A percentile compares a stretch with the other conserved stretches of the same genome.
Conservation (phyloP, 176 grass and related monocot genomes). For the Chrysopogon serrulatus region DNA sequence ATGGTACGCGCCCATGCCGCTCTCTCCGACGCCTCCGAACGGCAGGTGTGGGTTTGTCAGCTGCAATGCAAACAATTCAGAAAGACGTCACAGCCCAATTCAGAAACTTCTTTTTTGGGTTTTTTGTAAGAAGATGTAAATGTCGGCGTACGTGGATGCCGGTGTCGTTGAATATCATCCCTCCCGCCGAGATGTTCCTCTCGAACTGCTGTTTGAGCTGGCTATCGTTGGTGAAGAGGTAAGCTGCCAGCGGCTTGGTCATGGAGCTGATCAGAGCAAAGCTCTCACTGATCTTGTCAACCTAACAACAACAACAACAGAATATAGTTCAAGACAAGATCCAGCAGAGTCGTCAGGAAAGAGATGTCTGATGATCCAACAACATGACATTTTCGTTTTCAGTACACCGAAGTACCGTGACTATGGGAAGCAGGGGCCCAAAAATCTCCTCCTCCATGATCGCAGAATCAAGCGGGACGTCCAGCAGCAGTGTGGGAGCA, state of each 20-base stretch:
- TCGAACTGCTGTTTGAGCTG: constrained; percentile 56
- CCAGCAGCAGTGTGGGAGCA: constrained; percentile 58
- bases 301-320: constrained; percentile 6
- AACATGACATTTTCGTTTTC: background rate
- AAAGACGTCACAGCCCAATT: background rate
- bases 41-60: constrained; percentile 57
- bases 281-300: constrained; percentile 71
- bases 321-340: background rate
- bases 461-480: constrained; percentile 47
- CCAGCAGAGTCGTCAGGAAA: background rate
- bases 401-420: constrained; percentile 37
- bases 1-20: constrained; percentile 70
- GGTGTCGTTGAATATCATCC: constrained; percentile 63
- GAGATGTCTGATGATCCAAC: background rate
- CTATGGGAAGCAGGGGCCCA: constrained; percentile 69
- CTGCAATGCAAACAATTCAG: constrained; percentile 29
- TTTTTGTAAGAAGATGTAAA: too few species aligned
- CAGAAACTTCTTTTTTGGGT: too few species aligned
- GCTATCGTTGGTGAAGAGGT: constrained; percentile 72
- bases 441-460: constrained; percentile 94
- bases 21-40: constrained; percentile 82
- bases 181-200: constrained; percentile 53
- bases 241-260: constrained; percentile 76
- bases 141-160: constrained; percentile 55
- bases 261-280: constrained; percentile 65